Evolutionary conservation across 257 asterid species (phyloP), one percentile per base, ranked within the genome.

Genomic region (Nicotiana obtusifolia): DNA sequence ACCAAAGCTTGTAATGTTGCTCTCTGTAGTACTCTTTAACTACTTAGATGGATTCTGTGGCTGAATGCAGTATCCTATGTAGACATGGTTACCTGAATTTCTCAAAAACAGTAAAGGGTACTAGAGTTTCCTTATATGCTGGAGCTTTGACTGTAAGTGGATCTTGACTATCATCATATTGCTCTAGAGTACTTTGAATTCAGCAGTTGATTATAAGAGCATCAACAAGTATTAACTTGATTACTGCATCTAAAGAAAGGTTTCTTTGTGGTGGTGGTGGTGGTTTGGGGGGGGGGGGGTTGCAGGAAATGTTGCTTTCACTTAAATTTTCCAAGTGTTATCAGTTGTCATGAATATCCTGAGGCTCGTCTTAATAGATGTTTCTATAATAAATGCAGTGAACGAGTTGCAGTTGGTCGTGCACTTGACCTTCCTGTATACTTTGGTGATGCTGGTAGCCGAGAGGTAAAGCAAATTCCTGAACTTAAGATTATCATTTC

Each of bases 401-500:
- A 96, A 49, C 95, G 98, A 82, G 99, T 94, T 68, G 89, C 98
- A 54, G 84, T 92, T 85, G 99, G 99, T 52, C 99, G 99, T 67
- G 95, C 91, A 84, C 98, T 96, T 87, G 98, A 96, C 88, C 99
- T 96, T 90, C 99, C 99, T 47, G 99, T 96, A 79, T 96, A 91
- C 87, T 96, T 96, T 89, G 99, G 99, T 77, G 99, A 96, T 89
- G 98, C 99, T 64, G 99, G 99, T 80, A 96, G 99, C 81, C 93
- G 97, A 80, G 99, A 96, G 98, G 99, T 96, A 84, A 88, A 76
- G 60, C 24, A 16, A 80, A 83, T 62, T 60, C 76, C 80, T 81
- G 53, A 69, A 54, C n/a, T 69, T 84, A 33, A 61, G 85, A 75
- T 22, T 67, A 68, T 49, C 80, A 83, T 19, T 31, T 76, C 76